Evolutionary conservation across 768 basidiomycete species (phyloP).

Genomic region (Tephrocybe sp.): DNA sequence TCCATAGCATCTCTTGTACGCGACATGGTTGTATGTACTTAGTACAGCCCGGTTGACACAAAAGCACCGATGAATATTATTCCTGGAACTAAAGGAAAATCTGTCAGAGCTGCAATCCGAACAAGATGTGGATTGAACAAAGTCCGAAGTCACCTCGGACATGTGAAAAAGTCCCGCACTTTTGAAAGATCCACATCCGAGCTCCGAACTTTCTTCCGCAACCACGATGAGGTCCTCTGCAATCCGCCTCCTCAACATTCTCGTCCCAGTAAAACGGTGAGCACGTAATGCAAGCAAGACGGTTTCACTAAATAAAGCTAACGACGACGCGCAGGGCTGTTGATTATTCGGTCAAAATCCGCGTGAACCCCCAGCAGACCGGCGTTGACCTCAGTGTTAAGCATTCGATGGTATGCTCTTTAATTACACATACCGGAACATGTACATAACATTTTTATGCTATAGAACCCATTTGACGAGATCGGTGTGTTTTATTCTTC

Average conservation of each 20-base stretch:
- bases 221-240: constrained; percentile 73
- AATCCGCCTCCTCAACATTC: constrained; percentile 75
- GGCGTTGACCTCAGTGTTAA: constrained; percentile 97
- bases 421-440: background rate
- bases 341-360: constrained; percentile 98
- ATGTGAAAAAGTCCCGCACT: constrained; percentile 20
- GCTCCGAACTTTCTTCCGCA: constrained; percentile 12
- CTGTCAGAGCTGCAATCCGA: too few relatives aligned
- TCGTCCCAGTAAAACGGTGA: constrained; percentile 92
- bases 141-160: too few relatives aligned
- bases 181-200: constrained; percentile 15
- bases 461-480: constrained; percentile 97
- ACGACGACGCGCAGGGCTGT: constrained; percentile 59
- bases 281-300: constrained; percentile 8
- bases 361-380: constrained; percentile 92
- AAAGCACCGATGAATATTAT: too few relatives aligned
- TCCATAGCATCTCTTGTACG: too few relatives aligned
- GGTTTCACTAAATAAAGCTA: background rate
- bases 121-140: too few relatives aligned
- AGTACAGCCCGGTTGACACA: too few relatives aligned
- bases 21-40: too few relatives aligned
- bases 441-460: background rate
- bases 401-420: constrained; percentile 87
- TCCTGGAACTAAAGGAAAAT: too few relatives aligned
- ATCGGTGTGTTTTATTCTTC: constrained; percentile 62